A percentile compares a stretch with the other conserved stretches of the same genome.
phyloP scores from a whole-genome alignment of 768 basidiomycete species.

The Clathrus columnatus region DNA sequence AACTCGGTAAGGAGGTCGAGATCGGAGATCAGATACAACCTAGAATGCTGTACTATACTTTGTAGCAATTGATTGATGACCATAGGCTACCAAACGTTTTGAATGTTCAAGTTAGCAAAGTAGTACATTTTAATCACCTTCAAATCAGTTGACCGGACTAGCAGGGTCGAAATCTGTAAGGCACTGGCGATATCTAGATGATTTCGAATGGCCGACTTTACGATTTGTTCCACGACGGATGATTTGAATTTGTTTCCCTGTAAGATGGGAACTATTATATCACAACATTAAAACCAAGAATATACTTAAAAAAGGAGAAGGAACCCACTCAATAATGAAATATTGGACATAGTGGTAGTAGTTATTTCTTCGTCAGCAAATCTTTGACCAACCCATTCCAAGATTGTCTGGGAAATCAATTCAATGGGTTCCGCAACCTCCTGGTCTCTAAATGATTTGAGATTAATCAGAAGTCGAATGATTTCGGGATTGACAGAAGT shows the following conservation, averaged over 20 bases:
- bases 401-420: constrained; percentile 33
- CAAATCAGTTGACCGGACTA: constrained; percentile 37
- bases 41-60: constrained; percentile 58
- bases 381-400: constrained; percentile 46
- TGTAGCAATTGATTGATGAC: constrained; percentile 72
- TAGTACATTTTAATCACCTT: constrained; percentile 44
- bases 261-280: constrained; percentile 13
- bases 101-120: constrained; percentile 1
- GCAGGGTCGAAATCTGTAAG: constrained; percentile 23
- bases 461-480: not conserved
- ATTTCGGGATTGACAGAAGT: not conserved
- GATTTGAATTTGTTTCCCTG: constrained; percentile 33
- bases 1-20: constrained; percentile 36
- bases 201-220: constrained; percentile 54
- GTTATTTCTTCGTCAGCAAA: constrained; percentile 28
- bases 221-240: constrained; percentile 62
- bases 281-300: not conserved
- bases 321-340: constrained; percentile 5
- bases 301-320: not conserved
- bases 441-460: not conserved
- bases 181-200: constrained; percentile 35
- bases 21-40: constrained; percentile 44
- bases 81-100: constrained; percentile 43
- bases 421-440: constrained; percentile 15
- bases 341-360: not conserved